Evolutionary conservation across 2,329 filamentous ascomycete genomes (phyloP), one percentile per base, ranked within the genome.

Genomic region (Calcarisporium arbuscula): DNA sequence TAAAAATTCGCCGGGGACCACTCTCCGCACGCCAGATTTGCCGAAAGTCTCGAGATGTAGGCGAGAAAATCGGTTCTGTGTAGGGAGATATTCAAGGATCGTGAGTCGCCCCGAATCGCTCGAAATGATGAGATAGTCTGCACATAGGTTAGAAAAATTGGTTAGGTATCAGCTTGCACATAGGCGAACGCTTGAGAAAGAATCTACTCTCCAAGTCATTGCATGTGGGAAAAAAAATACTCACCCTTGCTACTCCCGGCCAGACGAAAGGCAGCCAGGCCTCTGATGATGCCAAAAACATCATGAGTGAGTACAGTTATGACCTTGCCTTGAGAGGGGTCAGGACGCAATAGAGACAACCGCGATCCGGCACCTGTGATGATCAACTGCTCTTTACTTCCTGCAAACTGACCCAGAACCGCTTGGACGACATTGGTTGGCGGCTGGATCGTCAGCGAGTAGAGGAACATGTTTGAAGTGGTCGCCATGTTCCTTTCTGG

Each of bases 391-490:
- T 95, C 90, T 67, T 90, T 94, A 45, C 87, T 95, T 48, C 90
- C 89, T 41, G 87, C 82, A 64, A 96, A 96, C 66, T 96, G 90
- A 50, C 92, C 94, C 40, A 95, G 74, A 46, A 95, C 83, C 45
- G 92, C 89, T 64, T 94, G 84, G 32, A 83, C 88, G 53, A 95
- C 80, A 40, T 87, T 84, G 47, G 88, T 89, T 21, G 92, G 86
- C 50, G 86, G 83, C 65, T 95, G 88, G 54, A 99, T 82, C 49
- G 92, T 96, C 68, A 98, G 74, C 54, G 87, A 92, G 69, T 98
- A 98, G 68, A 98, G 81, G 62, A 95, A 95, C 87, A 95, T 94
- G 61, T 90, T 90, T 47, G 89, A 95, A 42, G 90, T 95, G 59
- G 89, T 94, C 69, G 92, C 90, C 92, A 96, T 96, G 58, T 57